Percentiles rank a stretch among this genome's conserved stretches.
Evolutionary conservation across 768 basidiomycete genomes (phyloP).

Genomic region (Lentinus brumalis): DNA sequence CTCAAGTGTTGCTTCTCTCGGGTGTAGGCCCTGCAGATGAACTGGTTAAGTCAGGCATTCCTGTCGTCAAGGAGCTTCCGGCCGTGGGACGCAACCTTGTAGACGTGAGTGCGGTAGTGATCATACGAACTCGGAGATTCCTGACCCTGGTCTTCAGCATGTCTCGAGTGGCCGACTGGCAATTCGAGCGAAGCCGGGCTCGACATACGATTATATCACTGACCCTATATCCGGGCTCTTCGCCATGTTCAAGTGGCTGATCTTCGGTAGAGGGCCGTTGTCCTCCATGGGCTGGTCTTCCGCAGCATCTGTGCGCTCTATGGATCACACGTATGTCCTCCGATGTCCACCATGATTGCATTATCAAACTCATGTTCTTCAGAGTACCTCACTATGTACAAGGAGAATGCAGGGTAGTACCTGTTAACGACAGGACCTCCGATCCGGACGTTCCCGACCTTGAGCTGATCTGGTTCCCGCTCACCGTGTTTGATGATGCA

Average conservation of each 20-base stretch:
- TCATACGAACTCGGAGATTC: neutral
- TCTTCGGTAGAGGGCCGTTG: constrained; percentile 13
- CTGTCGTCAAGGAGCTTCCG: constrained; percentile 24
- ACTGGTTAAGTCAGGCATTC: constrained; percentile 21
- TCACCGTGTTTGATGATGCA: constrained; percentile 10
- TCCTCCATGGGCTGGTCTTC: constrained; percentile 1
- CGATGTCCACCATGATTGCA: no score
- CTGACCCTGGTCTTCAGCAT: constrained; percentile 14
- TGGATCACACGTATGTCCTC: constrained; percentile 12
- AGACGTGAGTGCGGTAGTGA: constrained; percentile 17
- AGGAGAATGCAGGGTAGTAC: neutral
- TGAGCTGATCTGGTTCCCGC: constrained; percentile 12
- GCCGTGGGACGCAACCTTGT: constrained; percentile 30
- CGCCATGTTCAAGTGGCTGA: constrained; percentile 8
- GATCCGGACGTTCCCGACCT: constrained; percentile 18
- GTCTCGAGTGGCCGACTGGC: constrained; percentile 12
- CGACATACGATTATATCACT: constrained; percentile 14
- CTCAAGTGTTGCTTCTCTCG: constrained; percentile 29
- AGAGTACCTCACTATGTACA: neutral
- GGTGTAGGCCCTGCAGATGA: constrained; percentile 27
- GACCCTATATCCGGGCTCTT: neutral
- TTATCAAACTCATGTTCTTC: neutral
- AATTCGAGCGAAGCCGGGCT: constrained; percentile 13
- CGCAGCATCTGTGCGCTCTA: constrained; percentile 16
- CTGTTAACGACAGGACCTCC: constrained; percentile 6